Evolutionary conservation across 163 green algal species (phyloP), one percentile per base, ranked within the genome.

Genomic region (Trebouxia gelatinosa): DNA sequence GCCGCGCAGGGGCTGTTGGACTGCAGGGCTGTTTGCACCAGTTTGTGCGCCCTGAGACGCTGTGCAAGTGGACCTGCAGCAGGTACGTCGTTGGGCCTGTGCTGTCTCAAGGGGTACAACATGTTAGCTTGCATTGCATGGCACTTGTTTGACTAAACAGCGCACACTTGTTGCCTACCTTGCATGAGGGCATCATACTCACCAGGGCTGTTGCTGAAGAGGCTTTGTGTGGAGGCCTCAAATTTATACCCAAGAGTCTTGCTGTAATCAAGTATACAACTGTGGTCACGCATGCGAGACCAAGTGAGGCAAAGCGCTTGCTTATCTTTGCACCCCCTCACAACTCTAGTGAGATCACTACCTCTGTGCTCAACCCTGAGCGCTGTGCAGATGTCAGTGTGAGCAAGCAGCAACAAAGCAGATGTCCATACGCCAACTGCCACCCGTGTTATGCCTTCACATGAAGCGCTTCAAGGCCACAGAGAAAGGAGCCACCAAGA

Each of bases 401-500:
- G 26, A 40, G 34, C 86, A 83, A 64, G 78, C 67, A 3, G 90
- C 90, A 0, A 29, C 87, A 21, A 98, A 98, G 90, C 94, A 97
- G 90, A 85, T 98, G 82, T 92, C 86, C 26, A 80, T 98, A 28
- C 76, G 84, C 11, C 85, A 83, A 19, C 86, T 97, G 78, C 93
- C 94, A 11, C 91, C 91, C 11, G 86, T 97, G 65, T 88, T 98
- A 57, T 90, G 86, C 62, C 81, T 98, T 37, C 94, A 98, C 80
- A 80, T 96, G 46, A 98, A 98, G 86, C 87, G 94, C 39, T 98
- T 98, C 83, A 90, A 98, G 85, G 77, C 34, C 48, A 59, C 43
- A 23, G 74, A 50, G 31, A 54, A 59, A 65, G 39, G 34, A 4
- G 29, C 51, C n/a, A 79, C 51, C 40, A 71, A 48, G 54, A 54